Percentiles rank a stretch among this genome's conserved stretches.
Conservation (phyloP, 2,329 filamentous ascomycete genomes). For the Penicillium rolfsii region DNA sequence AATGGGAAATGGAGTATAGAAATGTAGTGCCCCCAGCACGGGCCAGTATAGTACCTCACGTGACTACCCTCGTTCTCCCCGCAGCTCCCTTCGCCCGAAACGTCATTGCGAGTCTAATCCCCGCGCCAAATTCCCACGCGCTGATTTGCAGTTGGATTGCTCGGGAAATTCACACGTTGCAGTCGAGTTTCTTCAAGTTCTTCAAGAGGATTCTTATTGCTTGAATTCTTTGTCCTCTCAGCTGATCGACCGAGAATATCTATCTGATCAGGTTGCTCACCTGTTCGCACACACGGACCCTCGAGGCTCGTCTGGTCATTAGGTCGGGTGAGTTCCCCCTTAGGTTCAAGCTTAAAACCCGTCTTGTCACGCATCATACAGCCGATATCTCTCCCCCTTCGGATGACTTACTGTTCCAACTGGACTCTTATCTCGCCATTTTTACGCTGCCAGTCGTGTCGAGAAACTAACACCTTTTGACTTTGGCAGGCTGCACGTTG, state of each 20-base stretch:
- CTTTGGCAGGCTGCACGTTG: not conserved
- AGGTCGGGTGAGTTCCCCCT: constrained; percentile 15
- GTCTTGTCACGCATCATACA: not conserved
- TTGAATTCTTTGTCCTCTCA: not conserved
- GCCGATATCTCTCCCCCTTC: not conserved
- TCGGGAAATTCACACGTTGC: not conserved
- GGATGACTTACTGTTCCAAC: constrained; percentile 4
- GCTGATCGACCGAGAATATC: not conserved
- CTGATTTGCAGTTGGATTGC: not conserved
- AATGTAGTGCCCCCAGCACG: not conserved
- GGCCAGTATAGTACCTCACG: not conserved
- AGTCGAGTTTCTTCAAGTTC: not conserved
- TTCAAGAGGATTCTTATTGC: not conserved
- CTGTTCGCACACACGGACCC: constrained; percentile 9
- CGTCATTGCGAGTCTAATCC: constrained; percentile 26
- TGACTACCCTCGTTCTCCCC: not conserved
- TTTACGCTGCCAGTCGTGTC: not conserved
- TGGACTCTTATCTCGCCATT: not conserved
- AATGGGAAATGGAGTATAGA: not conserved
- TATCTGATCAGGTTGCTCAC: not conserved
- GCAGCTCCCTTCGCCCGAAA: constrained; percentile 38
- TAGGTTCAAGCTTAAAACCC: constrained; percentile 1
- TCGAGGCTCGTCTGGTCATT: constrained; percentile 8
- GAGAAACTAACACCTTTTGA: not conserved
- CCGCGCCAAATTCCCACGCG: constrained; percentile 3